Percentiles rank a stretch among this genome's conserved stretches.
These are phyloP conservation scores for Chaetomiaceae sp. DNA, from an alignment of 2,329 filamentous ascomycete species.

Conservation along the genomic window DNA sequence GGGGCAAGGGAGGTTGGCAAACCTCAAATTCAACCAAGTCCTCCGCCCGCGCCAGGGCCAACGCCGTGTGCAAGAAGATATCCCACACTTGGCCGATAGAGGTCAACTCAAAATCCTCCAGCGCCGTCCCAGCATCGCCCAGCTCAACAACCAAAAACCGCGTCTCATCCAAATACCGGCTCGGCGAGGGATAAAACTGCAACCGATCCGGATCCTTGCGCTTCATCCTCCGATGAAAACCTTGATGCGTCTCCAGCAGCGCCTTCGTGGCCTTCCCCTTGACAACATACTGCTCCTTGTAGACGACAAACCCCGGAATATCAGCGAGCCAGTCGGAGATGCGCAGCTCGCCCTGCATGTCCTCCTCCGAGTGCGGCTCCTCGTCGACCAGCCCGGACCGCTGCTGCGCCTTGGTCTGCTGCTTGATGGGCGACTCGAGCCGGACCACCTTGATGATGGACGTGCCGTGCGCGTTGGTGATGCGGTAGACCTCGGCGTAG, in stretches of 20 bases:
- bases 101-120: conserved; percentile 53
- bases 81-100: conserved; percentile 55
- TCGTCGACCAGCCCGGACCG: conserved; percentile 53
- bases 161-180: conserved; percentile 53
- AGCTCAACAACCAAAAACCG: conserved; percentile 58
- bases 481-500: conserved; percentile 61
- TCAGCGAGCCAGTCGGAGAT: conserved; percentile 62
- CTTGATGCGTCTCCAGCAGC: conserved; percentile 56
- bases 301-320: conserved; percentile 60
- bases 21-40: conserved; percentile 57
- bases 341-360: conserved; percentile 54
- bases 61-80: conserved; percentile 55
- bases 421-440: conserved; percentile 52
- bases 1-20: conserved; percentile 17
- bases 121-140: conserved; percentile 55
- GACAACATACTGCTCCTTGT: conserved; percentile 60
- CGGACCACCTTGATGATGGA: conserved; percentile 63
- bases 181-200: conserved; percentile 60
- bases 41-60: conserved; percentile 57
- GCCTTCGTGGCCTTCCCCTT: conserved; percentile 49
- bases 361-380: conserved; percentile 50
- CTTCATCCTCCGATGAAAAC: conserved; percentile 51
- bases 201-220: conserved; percentile 50
- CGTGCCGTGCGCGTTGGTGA: conserved; percentile 54
- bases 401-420: conserved; percentile 53